A percentile compares a stretch with the other conserved stretches of the same genome.
These are phyloP conservation scores for Pichia sp. DNA, from an alignment of 1,139 yeast genomes.

Conservation along the genomic window DNA sequence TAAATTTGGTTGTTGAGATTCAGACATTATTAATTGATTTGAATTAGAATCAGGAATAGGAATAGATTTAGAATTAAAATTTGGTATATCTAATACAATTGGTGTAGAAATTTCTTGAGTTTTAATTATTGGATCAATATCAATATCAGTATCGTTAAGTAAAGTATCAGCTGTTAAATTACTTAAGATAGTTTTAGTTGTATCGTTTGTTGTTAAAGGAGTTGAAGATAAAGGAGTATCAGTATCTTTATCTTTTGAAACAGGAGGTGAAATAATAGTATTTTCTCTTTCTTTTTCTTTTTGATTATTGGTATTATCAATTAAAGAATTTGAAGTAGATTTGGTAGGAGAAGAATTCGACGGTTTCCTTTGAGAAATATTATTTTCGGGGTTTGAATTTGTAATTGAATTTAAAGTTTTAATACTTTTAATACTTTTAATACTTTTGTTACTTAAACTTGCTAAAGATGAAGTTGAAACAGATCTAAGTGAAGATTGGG, in stretches of 20 bases:
- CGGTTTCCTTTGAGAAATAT: too few species aligned
- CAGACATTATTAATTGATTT: too few species aligned
- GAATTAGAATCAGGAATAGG: too few species aligned
- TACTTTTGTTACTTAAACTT: background rate
- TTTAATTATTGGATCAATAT: background rate
- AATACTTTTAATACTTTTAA: background rate
- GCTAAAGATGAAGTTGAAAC: background rate
- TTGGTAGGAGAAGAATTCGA: too few species aligned
- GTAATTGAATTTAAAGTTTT: too few species aligned
- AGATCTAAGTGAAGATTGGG: background rate
- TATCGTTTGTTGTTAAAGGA: conserved; percentile 7
- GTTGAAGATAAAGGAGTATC: background rate
- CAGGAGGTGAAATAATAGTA: too few species aligned
- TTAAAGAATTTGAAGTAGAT: too few species aligned
- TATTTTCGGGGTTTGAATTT: too few species aligned
- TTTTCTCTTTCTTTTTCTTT: background rate
- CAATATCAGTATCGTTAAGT: background rate
- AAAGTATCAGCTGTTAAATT: conserved; percentile 2
- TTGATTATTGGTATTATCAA: too few species aligned
- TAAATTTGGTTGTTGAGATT: too few species aligned
- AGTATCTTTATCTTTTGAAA: too few species aligned
- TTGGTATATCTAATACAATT: conserved; percentile 6
- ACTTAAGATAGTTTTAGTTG: conserved; percentile 9
- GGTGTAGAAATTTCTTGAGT: background rate
- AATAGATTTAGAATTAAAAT: background rate